Evolutionary conservation across 2,329 filamentous ascomycete genomes (phyloP), one percentile per base, ranked within the genome.

Genomic region (Pseudovirgaria hyperparasitica): DNA sequence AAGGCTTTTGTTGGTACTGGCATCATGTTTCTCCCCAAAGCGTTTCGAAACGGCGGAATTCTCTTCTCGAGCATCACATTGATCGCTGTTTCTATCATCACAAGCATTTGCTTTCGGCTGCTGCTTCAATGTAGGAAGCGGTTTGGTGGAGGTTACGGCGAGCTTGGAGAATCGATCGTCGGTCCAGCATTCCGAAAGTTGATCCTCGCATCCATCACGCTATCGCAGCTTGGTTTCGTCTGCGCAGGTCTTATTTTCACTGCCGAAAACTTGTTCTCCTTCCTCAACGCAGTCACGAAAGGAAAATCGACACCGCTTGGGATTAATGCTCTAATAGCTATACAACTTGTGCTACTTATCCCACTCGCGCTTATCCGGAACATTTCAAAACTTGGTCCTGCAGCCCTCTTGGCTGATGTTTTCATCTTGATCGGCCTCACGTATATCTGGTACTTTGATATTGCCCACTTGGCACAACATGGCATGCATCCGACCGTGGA

Each of bases 1-100:
- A 85, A 85, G 50, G 78, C 79, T 2, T 85, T 85, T 41, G 69
- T 85, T 28, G 79, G 79, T 25, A 85, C 79, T 1, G 79, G 79
- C 34, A 84, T 85, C 48, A 82, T 85, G 72, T 85, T 85, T 44
- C 50, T 85, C 23, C 79, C 79, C 24, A 84, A 82, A 45, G 79
- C 79, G 0, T 85, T 84, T 54, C 71, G 72, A 43, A 85, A 85
- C 37, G 79, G 79, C 19, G 79, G 79, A 14, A 74, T 85, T 27
- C 57, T 82, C 8, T 85, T 85, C 46, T 82, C 78, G 0, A 75
- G 72, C 0, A 53, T 82, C 26, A 74, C 75, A 0, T 65, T 85
- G 37, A 52, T 84, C 23, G 54, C 60, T 7, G 68, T 84, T 3
- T 74, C 79, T 2, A 46, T 67, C 12, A 55, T 84, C 38, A 80